A percentile compares a stretch with the other conserved stretches of the same genome.
Conservation (phyloP, 352 stramenopile genomes). For the Phytophthora multivora region DNA sequence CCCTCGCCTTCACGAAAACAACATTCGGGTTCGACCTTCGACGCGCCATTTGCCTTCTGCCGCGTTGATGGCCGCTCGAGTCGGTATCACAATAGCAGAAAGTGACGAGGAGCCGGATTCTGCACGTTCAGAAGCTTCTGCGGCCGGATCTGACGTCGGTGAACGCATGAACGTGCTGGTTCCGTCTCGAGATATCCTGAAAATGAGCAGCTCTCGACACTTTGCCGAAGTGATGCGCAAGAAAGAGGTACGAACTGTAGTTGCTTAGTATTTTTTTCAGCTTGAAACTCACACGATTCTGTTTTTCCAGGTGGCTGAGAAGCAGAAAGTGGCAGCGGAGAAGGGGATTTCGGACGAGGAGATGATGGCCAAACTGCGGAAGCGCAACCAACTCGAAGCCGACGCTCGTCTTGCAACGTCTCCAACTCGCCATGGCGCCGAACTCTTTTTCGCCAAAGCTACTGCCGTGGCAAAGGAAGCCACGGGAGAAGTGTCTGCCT, state of each 20-base stretch:
- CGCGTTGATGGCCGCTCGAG: conserved; percentile 25
- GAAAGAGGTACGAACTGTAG: conserved; percentile 58
- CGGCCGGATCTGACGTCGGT: conserved; percentile 19
- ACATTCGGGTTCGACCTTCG: conserved; percentile 68
- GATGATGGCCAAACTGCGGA: conserved; percentile 78
- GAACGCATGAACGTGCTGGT: conserved; percentile 66
- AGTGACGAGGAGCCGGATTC: conserved; percentile 50
- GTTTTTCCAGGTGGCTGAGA: conserved; percentile 64
- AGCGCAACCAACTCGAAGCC: conserved; percentile 72
- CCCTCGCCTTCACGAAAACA: conserved; percentile 76
- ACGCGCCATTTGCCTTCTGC: conserved; percentile 17
- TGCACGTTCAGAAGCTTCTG: conserved; percentile 57
- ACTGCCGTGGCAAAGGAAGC: conserved; percentile 34
- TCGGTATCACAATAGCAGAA: conserved; percentile 34
- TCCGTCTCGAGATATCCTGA: conserved; percentile 81
- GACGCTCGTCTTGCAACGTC: conserved; percentile 75
- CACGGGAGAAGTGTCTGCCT: conserved; percentile 1
- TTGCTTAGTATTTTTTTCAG: not conserved
- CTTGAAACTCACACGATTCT: conserved; percentile 2
- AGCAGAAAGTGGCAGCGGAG: conserved; percentile 77
- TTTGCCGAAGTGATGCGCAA: conserved; percentile 83
- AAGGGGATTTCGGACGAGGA: conserved; percentile 86
- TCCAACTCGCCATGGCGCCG: conserved; percentile 41
- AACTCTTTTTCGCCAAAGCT: conserved; percentile 43
- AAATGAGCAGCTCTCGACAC: conserved; percentile 86